phyloP scores from a whole-genome alignment of 1,284 basidiomycete genomes.

The Pseudozyma flocculosa region DNA sequence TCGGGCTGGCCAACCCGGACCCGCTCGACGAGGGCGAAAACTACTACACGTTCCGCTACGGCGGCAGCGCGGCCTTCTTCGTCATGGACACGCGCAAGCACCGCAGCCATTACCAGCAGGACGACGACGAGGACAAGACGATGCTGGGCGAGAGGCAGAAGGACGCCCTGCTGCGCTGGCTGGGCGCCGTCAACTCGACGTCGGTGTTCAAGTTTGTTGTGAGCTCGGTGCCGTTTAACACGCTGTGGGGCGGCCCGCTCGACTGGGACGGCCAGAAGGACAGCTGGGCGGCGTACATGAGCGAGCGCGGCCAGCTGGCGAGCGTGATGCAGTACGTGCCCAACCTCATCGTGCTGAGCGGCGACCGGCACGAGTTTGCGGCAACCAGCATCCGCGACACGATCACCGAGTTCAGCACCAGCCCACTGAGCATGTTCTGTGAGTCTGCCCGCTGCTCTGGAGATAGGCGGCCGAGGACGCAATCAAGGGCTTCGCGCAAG shows the following conservation, averaged over 20 bases:
- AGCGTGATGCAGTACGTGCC: slow-evolving; percentile 64
- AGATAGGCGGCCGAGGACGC: too few species aligned
- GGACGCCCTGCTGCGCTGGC: slow-evolving; percentile 68
- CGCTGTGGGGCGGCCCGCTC: slow-evolving; percentile 67
- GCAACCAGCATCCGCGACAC: slow-evolving; percentile 59
- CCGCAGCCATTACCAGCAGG: slow-evolving; percentile 61
- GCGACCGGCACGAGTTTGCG: slow-evolving; percentile 78
- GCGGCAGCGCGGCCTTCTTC: slow-evolving; percentile 66
- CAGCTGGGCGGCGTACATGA: slow-evolving; percentile 69
- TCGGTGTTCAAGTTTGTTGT: slow-evolving; percentile 79
- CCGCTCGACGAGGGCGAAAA: slow-evolving; percentile 62
- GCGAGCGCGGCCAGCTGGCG: slow-evolving; percentile 63
- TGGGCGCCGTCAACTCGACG: slow-evolving; percentile 69
- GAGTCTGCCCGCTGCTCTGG: slow-evolving; percentile 30
- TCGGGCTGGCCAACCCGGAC: slow-evolving; percentile 70
- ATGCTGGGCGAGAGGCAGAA: slow-evolving; percentile 76
- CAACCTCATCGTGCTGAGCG: slow-evolving; percentile 66
- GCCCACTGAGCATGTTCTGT: slow-evolving; percentile 66
- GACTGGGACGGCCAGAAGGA: slow-evolving; percentile 66
- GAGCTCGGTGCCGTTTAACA: slow-evolving; percentile 75
- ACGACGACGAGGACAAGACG: slow-evolving; percentile 63
- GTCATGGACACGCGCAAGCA: slow-evolving; percentile 75
- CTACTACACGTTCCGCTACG: slow-evolving; percentile 63
- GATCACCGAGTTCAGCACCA: slow-evolving; percentile 66
- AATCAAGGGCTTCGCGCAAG: too few species aligned